phyloP scores from a whole-genome alignment of 1,139 yeast genomes.

The Hansenula anomala region DNA sequence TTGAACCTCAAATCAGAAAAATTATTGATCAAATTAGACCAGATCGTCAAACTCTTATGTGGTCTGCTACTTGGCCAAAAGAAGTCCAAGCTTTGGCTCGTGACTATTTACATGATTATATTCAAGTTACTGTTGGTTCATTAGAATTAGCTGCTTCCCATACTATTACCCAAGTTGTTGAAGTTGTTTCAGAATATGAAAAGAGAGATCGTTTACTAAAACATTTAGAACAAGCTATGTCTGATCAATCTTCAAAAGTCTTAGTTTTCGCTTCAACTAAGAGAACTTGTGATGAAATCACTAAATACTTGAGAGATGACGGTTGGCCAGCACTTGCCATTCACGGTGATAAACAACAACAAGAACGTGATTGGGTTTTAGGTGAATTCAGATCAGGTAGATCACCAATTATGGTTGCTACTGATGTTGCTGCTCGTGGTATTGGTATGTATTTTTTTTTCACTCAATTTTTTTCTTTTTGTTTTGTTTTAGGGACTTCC shows the following conservation, averaged over 20 bases:
- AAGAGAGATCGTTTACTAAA: conserved; percentile 87
- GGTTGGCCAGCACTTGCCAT: conserved; percentile 99
- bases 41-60: conserved; percentile 97
- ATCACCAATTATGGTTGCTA: conserved; percentile 97
- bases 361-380: conserved; percentile 98
- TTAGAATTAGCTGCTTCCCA: conserved; percentile 95
- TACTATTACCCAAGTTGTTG: conserved; percentile 90
- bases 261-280: conserved; percentile 92
- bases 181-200: conserved; percentile 86
- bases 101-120: conserved; percentile 88
- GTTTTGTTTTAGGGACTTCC: too few species aligned
- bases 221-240: conserved; percentile 81
- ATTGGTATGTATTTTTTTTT: conserved; percentile 74
- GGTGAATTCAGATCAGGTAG: conserved; percentile 87
- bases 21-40: conserved; percentile 95
- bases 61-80: conserved; percentile 99
- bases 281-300: conserved; percentile 95
- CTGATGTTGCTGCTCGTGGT: conserved; percentile 99
- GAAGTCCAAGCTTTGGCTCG: conserved; percentile 90
- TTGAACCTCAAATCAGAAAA: conserved; percentile 94
- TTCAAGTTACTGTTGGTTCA: conserved; percentile 95
- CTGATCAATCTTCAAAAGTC: conserved; percentile 70
- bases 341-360: conserved; percentile 97
- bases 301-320: conserved; percentile 86
- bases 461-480: conserved; percentile 1